Evolutionary conservation across 768 basidiomycete species (phyloP).

Genomic region (Termitomyces heimii): DNA sequence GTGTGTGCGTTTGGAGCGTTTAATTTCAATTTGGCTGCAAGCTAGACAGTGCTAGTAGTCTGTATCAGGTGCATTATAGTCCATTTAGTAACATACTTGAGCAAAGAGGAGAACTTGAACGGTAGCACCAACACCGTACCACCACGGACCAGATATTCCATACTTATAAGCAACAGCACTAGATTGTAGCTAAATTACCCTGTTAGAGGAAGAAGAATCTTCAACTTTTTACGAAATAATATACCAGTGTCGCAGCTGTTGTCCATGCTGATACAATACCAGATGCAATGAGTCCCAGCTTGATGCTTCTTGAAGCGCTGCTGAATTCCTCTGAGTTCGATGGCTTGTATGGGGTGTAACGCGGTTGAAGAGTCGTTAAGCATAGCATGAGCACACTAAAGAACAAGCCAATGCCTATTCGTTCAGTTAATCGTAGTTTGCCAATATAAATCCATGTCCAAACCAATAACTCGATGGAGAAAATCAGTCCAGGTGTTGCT

Average conservation of each 20-base stretch:
- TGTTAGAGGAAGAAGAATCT: background rate
- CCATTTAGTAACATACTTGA: conserved; percentile 39
- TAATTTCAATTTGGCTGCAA: conserved; percentile 87
- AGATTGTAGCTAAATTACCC: conserved; percentile 51
- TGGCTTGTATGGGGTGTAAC: conserved; percentile 80
- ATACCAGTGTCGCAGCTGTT: conserved; percentile 73
- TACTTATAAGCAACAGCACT: conserved; percentile 84
- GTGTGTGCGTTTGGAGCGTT: conserved; percentile 88
- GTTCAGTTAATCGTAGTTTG: background rate
- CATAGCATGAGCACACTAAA: conserved; percentile 79
- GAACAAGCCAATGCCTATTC: conserved; percentile 79
- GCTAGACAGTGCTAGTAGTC: conserved; percentile 32
- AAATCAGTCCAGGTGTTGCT: background rate
- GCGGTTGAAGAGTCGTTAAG: conserved; percentile 73
- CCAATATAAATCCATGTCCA: conserved; percentile 1
- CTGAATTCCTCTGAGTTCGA: conserved; percentile 80
- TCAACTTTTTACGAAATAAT: background rate
- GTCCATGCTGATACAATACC: conserved; percentile 95
- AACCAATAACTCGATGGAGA: conserved; percentile 41
- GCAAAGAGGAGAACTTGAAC: conserved; percentile 91
- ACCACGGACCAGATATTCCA: conserved; percentile 83
- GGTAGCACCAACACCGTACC: conserved; percentile 88
- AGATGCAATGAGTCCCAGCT: conserved; percentile 87
- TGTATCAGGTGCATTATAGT: conserved; percentile 63
- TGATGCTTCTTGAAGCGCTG: conserved; percentile 76